A percentile compares a stretch with the other conserved stretches of the same genome.
phyloP scores from a whole-genome alignment of 768 basidiomycete genomes.

The Pulveroboletus ravenelii region DNA sequence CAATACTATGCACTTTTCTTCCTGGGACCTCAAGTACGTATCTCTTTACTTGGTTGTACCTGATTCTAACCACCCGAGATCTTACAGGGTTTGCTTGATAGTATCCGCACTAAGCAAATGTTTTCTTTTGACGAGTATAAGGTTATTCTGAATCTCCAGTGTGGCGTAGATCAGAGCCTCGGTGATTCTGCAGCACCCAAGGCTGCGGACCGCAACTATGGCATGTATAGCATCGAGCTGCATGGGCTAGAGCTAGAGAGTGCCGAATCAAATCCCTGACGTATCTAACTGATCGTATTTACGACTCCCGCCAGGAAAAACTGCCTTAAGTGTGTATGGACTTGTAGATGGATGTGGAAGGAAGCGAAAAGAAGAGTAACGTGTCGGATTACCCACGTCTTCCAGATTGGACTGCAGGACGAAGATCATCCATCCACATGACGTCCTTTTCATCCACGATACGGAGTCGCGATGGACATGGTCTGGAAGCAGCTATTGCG shows the following conservation, averaged over 20 bases:
- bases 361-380: background rate
- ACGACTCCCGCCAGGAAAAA: constrained; percentile 1
- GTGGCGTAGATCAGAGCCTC: constrained; percentile 67
- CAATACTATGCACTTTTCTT: constrained; percentile 79
- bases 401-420: background rate
- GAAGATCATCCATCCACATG: constrained; percentile 31
- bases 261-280: constrained; percentile 34
- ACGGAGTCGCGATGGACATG: constrained; percentile 18
- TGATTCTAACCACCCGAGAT: background rate
- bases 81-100: constrained; percentile 71
- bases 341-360: background rate
- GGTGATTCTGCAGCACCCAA: constrained; percentile 47
- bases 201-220: constrained; percentile 68
- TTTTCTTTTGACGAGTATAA: constrained; percentile 94
- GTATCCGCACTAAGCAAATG: constrained; percentile 52
- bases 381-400: constrained; percentile 1
- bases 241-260: constrained; percentile 69
- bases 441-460: constrained; percentile 29
- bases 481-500: constrained; percentile 23
- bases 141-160: constrained; percentile 83
- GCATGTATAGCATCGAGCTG: constrained; percentile 85
- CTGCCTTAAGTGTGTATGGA: background rate
- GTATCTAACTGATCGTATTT: constrained; percentile 14
- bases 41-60: background rate
- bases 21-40: constrained; percentile 64